Base-by-base conservation (phyloP, 192 early-diverging fungal genomes). In the Rhizophagus clarus region DNA sequence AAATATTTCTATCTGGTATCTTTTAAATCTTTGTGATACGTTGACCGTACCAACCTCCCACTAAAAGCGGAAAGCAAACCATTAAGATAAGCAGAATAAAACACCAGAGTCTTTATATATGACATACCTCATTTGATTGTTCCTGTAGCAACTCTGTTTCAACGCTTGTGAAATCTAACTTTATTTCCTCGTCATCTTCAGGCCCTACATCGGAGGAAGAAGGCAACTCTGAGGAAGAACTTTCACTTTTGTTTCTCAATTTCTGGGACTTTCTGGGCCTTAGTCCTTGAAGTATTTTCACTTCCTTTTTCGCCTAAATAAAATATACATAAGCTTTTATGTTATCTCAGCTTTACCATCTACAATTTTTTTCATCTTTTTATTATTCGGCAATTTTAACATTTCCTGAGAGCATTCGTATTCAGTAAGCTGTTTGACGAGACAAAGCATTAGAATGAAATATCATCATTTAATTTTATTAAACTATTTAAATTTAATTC, bases 1-100 rank as follows among this genome's bases (percentile, higher is more conserved):
- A 29, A 81, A 28, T 47, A n/a, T 17, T 22, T 81, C 74, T 81
- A 49, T 61, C 7, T 81, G 74, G 61, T 81, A 81, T 26, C 47
- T 32, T 42, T 29, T 37, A 26, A 81, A 81, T 77, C 42, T 77
- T 77, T 77, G 3, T 5, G 45, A 61, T 45, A 81, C 26, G 69
- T 81, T 81, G 2, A 81, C 11, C 0, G 3, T 61, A 56, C 63
- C 45, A 8, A 81, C 62, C 15, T 69, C 3, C 45, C 63, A 81
- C 80, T 81, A 69, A 81, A 81, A 74, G 15, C 12, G 14, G 26
- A 11, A 42, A 42, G 67, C 4, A 40, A 70, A 70, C 9, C 42
- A 37, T 70, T 32, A 49, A 76, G n/a, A 76, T 20, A 17, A 66
- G 62, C 42, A 63, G 62, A 81, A 60, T 81, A 66, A 81, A 49